Base-by-base conservation (phyloP, 2,329 filamentous ascomycete species). In the Nothophoma quercina region DNA sequence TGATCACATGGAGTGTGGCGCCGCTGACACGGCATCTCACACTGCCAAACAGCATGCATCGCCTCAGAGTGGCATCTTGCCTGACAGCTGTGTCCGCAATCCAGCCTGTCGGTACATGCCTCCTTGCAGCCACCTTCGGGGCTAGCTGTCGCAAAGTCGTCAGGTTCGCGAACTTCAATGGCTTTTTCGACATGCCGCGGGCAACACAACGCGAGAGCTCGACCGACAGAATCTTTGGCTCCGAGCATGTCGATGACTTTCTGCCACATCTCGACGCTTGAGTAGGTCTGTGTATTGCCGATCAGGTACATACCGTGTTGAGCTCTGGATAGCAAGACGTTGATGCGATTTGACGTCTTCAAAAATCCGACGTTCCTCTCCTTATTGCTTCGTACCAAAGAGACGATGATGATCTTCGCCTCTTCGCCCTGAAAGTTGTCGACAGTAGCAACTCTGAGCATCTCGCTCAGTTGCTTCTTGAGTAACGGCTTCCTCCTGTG, bases 351-450 rank as follows among this genome's bases (percentile, higher is more conserved):
- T 0, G 80, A 75, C 0, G 85, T 87, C 21, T 75, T 81, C 1
- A 93, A 75, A 53, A 92, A 93, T 0, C 89, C 89, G 15, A 82
- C 81, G 5, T 80, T 82, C 7, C 73, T 75, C 7, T 81, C 62
- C 0, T 69, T 55, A 59, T 93, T 93, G 72, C 88, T 90, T 32
- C 89, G 82, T 0, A 91, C 88, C 0, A 93, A 75, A 0, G 86
- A 89, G 0, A 92, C 76, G 2, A 93, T 77, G 0, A 93, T 78
- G 7, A 93, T 76, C 43, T 89, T 87, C 1, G 85, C 86, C 63
- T 93, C 88, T 64, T 93, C 88, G 0, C 89, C 89, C 61, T 93
- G 88, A 48, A 90, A 92, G 58, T 91, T 92, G 67, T 90, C 87
- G 0, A 91, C 82, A 0, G 87, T 91, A 0, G 87, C 86, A 0